These are phyloP conservation scores for Russula olivacea DNA, from an alignment of 768 basidiomycete genomes.

Conservation along the genomic window DNA sequence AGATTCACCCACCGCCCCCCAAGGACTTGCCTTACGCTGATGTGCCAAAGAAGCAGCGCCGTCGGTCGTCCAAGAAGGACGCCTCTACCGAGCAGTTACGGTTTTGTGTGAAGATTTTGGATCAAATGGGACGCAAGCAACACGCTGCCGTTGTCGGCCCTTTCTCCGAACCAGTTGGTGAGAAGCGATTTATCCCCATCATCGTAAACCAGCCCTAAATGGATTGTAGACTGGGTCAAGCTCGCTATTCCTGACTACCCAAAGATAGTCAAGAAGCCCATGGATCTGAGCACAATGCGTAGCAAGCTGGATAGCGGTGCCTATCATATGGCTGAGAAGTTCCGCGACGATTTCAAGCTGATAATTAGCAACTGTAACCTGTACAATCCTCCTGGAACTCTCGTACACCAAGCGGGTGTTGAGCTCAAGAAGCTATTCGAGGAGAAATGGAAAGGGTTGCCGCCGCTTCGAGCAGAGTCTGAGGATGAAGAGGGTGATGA, in stretches of 20 bases:
- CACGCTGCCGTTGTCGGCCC: constrained; percentile 66
- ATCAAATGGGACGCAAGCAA: constrained; percentile 74
- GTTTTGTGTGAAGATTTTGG: constrained; percentile 71
- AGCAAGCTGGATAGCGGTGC: constrained; percentile 73
- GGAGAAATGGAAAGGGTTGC: constrained; percentile 83
- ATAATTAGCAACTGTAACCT: constrained; percentile 92
- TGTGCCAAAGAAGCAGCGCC: constrained; percentile 61
- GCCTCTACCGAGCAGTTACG: constrained; percentile 80
- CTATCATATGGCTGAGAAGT: constrained; percentile 72
- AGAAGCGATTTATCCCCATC: constrained; percentile 33
- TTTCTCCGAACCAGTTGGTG: constrained; percentile 93
- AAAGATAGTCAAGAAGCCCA: constrained; percentile 86
- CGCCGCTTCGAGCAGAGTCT: constrained; percentile 45
- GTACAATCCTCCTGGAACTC: constrained; percentile 86
- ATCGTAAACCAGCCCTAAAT: constrained; percentile 1
- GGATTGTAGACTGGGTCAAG: constrained; percentile 59
- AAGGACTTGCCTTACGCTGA: constrained; percentile 86
- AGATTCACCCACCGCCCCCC: constrained; percentile 92
- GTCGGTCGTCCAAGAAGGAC: constrained; percentile 52
- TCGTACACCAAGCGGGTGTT: constrained; percentile 80
- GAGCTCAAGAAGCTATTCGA: constrained; percentile 86
- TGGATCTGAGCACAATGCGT: constrained; percentile 90
- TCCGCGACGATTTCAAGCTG: constrained; percentile 86
- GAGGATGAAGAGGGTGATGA: constrained; percentile 63
- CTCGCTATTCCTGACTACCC: constrained; percentile 81